These are phyloP conservation scores for Spizellomyces punctatus DNA, from an alignment of 192 early-diverging fungal genomes.

Conservation along the genomic window DNA sequence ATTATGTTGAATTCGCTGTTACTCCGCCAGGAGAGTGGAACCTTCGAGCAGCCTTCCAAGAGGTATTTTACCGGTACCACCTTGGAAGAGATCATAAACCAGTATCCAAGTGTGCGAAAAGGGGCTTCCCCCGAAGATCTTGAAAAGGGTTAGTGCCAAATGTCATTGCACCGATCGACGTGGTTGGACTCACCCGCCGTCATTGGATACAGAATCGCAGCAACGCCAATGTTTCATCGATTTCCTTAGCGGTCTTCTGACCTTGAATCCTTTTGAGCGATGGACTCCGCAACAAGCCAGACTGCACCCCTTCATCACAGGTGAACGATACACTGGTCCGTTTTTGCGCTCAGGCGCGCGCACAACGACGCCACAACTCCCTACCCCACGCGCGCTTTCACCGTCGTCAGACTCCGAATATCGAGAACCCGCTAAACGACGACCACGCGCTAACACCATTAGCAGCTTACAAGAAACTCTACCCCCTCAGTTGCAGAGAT, in stretches of 20 bases:
- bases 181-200: not conserved
- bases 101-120: constrained; percentile 79
- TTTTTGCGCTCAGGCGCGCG: constrained; percentile 57
- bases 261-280: constrained; percentile 87
- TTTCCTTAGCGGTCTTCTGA: constrained; percentile 88
- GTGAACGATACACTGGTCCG: constrained; percentile 72
- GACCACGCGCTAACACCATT: constrained; percentile 57
- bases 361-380: constrained; percentile 9
- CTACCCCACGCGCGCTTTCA: not conserved
- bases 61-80: constrained; percentile 88
- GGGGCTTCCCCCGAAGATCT: constrained; percentile 65
- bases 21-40: constrained; percentile 69
- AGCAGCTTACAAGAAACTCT: constrained; percentile 45
- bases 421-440: constrained; percentile 16
- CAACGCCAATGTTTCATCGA: constrained; percentile 82
- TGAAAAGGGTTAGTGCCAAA: constrained; percentile 65
- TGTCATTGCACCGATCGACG: constrained; percentile 6
- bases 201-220: constrained; percentile 60
- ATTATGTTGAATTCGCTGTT: not conserved
- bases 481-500: constrained; percentile 53
- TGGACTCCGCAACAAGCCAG: constrained; percentile 96
- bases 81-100: constrained; percentile 82
- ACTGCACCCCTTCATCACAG: constrained; percentile 95
- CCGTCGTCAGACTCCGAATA: not conserved
- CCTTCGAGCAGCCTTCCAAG: constrained; percentile 89